A percentile compares a stretch with the other conserved stretches of the same genome.
These are phyloP conservation scores for Brassica hybrid DNA, from an alignment of 441 rosid genomes.

Conservation along the genomic window DNA sequence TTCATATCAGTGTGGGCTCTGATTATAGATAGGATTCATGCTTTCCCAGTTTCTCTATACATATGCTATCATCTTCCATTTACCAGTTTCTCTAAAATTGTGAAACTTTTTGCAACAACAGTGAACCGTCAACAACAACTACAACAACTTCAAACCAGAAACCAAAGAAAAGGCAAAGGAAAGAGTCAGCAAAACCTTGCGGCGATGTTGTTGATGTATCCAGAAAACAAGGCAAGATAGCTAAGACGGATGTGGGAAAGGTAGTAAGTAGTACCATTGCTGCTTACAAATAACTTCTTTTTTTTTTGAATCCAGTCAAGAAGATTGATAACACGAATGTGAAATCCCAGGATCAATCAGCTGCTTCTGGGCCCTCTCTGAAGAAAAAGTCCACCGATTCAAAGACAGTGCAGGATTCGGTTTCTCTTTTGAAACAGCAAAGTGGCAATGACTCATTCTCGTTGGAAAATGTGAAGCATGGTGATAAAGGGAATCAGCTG, in stretches of 20 bases:
- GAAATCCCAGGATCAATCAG: conserved; percentile 55
- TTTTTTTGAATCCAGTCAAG: conserved; percentile 40
- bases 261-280: conserved; percentile 37
- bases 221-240: conserved; percentile 62
- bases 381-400: conserved; percentile 66
- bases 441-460: conserved; percentile 55
- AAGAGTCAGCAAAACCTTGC: conserved; percentile 57
- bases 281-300: background rate
- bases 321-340: conserved; percentile 47
- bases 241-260: conserved; percentile 52
- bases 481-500: conserved; percentile 54
- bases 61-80: background rate
- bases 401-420: conserved; percentile 50
- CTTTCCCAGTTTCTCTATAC: background rate
- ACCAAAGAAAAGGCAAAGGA: conserved; percentile 88
- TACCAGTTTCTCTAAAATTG: conserved; percentile 11
- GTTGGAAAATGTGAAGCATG: conserved; percentile 49
- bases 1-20: background rate
- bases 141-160: conserved; percentile 60
- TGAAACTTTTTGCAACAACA: conserved; percentile 47
- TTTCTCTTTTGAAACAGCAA: conserved; percentile 49
- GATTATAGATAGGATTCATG: background rate
- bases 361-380: conserved; percentile 51
- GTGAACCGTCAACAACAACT: conserved; percentile 53
- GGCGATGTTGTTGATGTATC: conserved; percentile 55